These are phyloP conservation scores for Kodamaea restingae DNA, from an alignment of 805 yeast species.

Conservation along the genomic window DNA sequence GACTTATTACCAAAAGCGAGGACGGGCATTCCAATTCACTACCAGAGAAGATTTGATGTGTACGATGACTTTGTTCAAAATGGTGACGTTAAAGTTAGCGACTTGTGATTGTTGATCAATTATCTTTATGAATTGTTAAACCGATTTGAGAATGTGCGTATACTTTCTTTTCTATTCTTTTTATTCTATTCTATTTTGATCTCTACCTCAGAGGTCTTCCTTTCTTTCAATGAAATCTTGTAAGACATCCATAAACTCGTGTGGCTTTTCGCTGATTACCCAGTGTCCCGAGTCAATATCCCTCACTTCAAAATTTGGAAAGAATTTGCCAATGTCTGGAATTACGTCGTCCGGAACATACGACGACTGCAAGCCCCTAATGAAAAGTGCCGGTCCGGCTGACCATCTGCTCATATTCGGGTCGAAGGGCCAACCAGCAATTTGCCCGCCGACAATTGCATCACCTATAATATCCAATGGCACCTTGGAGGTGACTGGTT, in stretches of 20 bases:
- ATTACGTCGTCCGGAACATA: conserved; percentile 82
- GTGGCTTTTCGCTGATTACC: conserved; percentile 84
- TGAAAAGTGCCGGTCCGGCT: conserved; percentile 66
- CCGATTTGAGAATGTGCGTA: too few species aligned
- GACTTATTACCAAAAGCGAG: conserved; percentile 39
- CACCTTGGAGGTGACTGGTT: conserved; percentile 49
- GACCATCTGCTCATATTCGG: conserved; percentile 50
- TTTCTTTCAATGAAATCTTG: conserved; percentile 56
- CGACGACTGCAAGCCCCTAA: conserved; percentile 71
- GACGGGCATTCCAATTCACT: conserved; percentile 39
- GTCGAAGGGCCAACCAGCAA: conserved; percentile 76
- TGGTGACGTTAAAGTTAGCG: conserved; percentile 28
- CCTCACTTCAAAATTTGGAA: conserved; percentile 70
- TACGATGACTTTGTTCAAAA: conserved; percentile 39
- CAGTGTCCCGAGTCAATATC: conserved; percentile 90
- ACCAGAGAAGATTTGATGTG: conserved; percentile 41
- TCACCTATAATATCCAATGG: conserved; percentile 71
- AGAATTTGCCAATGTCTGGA: conserved; percentile 67
- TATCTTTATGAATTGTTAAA: not conserved
- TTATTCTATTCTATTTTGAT: not conserved
- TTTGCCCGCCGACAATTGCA: conserved; percentile 57
- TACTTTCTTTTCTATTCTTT: not conserved
- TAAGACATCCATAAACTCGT: conserved; percentile 61
- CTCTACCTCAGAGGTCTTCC: conserved; percentile 26
- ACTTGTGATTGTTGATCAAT: conserved; percentile 10